Conservation (phyloP, 1,139 yeast genomes). For the Candida tropicalis region DNA sequence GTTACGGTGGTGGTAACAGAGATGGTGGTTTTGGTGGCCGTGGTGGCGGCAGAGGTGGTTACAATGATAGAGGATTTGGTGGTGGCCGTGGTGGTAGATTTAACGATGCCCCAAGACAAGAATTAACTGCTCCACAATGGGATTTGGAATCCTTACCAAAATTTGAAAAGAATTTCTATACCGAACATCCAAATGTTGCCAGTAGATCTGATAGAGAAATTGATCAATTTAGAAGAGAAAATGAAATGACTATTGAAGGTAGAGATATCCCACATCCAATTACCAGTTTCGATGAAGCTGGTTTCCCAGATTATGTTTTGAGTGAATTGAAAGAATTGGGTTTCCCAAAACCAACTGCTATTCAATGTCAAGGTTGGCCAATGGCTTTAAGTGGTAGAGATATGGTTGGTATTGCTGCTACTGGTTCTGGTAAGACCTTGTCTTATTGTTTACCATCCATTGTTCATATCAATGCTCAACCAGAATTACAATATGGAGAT, state of each 20-base stretch:
- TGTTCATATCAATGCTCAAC: slow-evolving; percentile 98
- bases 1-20: slow-evolving; percentile 15
- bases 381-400: slow-evolving; percentile 99
- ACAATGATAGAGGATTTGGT: slow-evolving; percentile 29
- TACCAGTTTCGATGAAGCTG: slow-evolving; percentile 91
- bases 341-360: slow-evolving; percentile 90
- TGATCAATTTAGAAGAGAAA: slow-evolving; percentile 70
- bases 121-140: slow-evolving; percentile 75
- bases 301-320: slow-evolving; percentile 92
- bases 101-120: slow-evolving; percentile 40
- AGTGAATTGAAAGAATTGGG: slow-evolving; percentile 90
- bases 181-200: slow-evolving; percentile 79
- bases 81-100: slow-evolving; percentile 33
- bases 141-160: slow-evolving; percentile 76
- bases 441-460: slow-evolving; percentile 96
- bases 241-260: slow-evolving; percentile 87
- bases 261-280: slow-evolving; percentile 92
- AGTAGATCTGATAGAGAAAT: slow-evolving; percentile 76
- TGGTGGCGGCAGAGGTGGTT: slow-evolving; percentile 34
- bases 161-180: slow-evolving; percentile 93
- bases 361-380: slow-evolving; percentile 99
- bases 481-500: slow-evolving; percentile 87
- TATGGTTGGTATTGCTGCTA: slow-evolving; percentile 97
- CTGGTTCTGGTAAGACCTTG: slow-evolving; percentile 98
- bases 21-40: slow-evolving; percentile 19